Base-by-base conservation (phyloP, 1,284 basidiomycete species). In the Apiotrichum domesticum region DNA sequence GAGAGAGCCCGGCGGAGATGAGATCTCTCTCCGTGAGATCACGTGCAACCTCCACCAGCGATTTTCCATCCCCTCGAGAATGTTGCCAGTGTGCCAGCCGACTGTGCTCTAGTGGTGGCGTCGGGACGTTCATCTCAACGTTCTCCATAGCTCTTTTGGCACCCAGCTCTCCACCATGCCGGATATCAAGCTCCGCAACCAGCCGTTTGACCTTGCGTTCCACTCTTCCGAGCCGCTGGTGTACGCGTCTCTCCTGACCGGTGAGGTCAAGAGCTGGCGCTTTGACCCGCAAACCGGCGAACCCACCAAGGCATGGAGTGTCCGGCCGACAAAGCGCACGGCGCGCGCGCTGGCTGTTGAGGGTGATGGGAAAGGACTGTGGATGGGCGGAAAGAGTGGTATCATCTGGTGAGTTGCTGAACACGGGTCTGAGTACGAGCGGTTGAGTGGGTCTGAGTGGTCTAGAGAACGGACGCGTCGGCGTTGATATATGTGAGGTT, bases 161-260 rank as follows among this genome's bases (percentile, higher is more conserved):
- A 15, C 10, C 6, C 11, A 37, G 15, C 6, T 35, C 39, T 2
- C 35, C 35, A 52, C 46, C 35, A 77, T 77, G 75, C 72, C 73
- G 10, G 74, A 75, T 53, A 73, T 75, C 62, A 71, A 67, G 58
- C 67, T 77, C 5, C 68, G 64, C 34, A 77, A 77, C 56, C 75
- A 96, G 74, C 85, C 92, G 40, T 94, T 96, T 72, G 93, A 96
- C 78, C 79, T 96, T 46, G 83, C 81, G 1, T 96, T 96, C 70
- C 90, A 94, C 67, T 92, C 93, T 0, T 79, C 77, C 1, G 72
- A 82, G 41, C 75, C 84, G 0, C 79, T 85, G 15, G 82, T 94
- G 8, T 92, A 88, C 71, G 80, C 86, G 5, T 88, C 85, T 1
- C 82, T 95, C 2, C 80, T 97, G 35, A 87, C 87, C 0, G 92